phyloP scores from a whole-genome alignment of 108 stramenopile species.

The Hondaea fermentalgiana region DNA sequence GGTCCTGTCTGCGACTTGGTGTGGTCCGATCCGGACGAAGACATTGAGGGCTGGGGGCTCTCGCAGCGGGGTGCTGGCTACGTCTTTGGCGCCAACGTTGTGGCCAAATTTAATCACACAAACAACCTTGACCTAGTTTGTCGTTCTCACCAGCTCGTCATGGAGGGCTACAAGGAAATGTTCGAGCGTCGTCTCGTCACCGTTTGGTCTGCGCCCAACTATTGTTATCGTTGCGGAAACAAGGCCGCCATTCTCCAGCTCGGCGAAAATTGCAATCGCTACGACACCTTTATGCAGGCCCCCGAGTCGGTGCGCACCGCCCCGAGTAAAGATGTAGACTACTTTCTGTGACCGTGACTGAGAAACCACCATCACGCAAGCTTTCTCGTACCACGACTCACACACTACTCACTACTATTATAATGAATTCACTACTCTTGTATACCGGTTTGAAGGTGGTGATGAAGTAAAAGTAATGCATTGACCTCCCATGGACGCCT shows the following conservation, averaged over 20 bases:
- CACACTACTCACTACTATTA: too few species aligned
- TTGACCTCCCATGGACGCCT: too few species aligned
- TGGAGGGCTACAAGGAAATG: conserved; percentile 81
- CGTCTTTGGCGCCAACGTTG: conserved; percentile 76
- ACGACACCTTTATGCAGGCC: conserved; percentile 5
- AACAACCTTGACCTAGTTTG: conserved; percentile 79
- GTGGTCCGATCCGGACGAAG: conserved; percentile 71
- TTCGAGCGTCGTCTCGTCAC: conserved; percentile 72
- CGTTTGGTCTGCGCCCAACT: conserved; percentile 91
- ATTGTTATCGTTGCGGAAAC: conserved; percentile 94
- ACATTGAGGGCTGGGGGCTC: conserved; percentile 48
- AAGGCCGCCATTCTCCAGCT: conserved; percentile 75
- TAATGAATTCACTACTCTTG: too few species aligned
- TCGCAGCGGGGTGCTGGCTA: conserved; percentile 80
- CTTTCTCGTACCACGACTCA: too few species aligned
- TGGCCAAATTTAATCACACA: conserved; percentile 79
- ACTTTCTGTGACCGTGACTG: not conserved
- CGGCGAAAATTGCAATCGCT: conserved; percentile 21
- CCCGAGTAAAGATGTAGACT: not conserved
- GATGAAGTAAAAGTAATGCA: too few species aligned
- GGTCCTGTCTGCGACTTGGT: conserved; percentile 84
- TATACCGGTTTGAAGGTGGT: too few species aligned
- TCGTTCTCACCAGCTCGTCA: conserved; percentile 91
- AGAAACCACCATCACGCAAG: too few species aligned
- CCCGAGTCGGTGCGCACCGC: not conserved